Percentiles rank a stretch among this genome's conserved stretches.
phyloP scores from a whole-genome alignment of 805 yeast species.

The Candida alai region DNA sequence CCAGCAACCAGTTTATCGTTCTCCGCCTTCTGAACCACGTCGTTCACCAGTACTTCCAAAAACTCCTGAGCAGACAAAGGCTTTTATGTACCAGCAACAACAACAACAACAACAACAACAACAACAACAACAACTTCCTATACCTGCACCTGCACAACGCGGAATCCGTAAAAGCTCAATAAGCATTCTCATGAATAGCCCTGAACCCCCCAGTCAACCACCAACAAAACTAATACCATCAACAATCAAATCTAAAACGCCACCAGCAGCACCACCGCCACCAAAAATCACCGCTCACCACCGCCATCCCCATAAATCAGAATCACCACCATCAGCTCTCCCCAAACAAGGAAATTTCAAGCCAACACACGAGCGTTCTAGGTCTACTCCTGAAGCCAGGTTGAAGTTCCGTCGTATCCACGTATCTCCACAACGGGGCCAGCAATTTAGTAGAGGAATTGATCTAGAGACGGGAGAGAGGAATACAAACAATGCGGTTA shows the following conservation, averaged over 20 bases:
- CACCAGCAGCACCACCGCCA: not conserved
- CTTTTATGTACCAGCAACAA: slow-evolving; percentile 1
- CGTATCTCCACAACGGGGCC: not conserved
- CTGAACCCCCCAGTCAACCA: slow-evolving; percentile 4
- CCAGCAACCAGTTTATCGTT: no score
- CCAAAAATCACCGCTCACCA: no score
- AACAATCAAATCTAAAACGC: no score
- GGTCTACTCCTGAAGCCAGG: slow-evolving; percentile 16
- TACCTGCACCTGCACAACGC: slow-evolving; percentile 3
- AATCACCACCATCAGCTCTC: slow-evolving; percentile 7
- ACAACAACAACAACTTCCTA: not conserved
- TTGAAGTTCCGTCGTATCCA: slow-evolving; percentile 1
- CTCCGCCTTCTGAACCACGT: slow-evolving; percentile 4
- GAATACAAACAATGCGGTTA: slow-evolving; percentile 49
- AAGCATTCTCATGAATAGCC: slow-evolving; percentile 8
- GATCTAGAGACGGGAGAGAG: slow-evolving; percentile 31
- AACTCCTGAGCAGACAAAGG: no score
- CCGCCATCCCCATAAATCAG: not conserved
- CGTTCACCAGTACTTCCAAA: slow-evolving; percentile 1
- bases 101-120: slow-evolving; percentile 1
- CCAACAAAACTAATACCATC: no score
- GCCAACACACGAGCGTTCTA: slow-evolving; percentile 21
- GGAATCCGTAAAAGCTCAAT: slow-evolving; percentile 8
- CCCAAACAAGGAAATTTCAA: slow-evolving; percentile 7
- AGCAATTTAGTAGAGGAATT: slow-evolving; percentile 25